phyloP scores from a whole-genome alignment of 2,329 filamentous ascomycete genomes.

The Pochonia chlamydosporia region DNA sequence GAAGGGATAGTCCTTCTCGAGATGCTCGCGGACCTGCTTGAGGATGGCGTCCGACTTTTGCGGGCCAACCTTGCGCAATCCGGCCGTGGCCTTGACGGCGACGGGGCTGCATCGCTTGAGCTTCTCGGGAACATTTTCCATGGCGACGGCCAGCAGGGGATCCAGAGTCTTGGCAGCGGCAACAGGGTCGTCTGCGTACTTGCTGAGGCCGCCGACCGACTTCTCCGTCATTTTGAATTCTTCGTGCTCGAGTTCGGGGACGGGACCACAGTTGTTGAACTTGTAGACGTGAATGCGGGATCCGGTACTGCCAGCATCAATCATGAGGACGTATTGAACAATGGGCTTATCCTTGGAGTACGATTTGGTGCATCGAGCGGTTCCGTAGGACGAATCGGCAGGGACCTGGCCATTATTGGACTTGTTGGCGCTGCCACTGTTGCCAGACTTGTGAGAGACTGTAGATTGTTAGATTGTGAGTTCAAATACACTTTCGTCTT shows the following conservation, averaged over 20 bases:
- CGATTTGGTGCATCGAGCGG: slow-evolving; percentile 74
- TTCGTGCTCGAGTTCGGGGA: slow-evolving; percentile 91
- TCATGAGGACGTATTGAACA: slow-evolving; percentile 97
- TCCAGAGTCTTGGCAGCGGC: slow-evolving; percentile 88
- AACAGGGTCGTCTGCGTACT: slow-evolving; percentile 79
- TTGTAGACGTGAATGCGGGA: slow-evolving; percentile 98
- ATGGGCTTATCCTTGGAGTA: slow-evolving; percentile 85
- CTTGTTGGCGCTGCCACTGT: neutral
- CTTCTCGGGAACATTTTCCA: slow-evolving; percentile 78
- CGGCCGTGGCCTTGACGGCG: slow-evolving; percentile 97
- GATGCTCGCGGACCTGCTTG: slow-evolving; percentile 71
- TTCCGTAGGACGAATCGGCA: slow-evolving; percentile 57
- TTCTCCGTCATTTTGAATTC: slow-evolving; percentile 91
- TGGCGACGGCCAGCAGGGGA: slow-evolving; percentile 76
- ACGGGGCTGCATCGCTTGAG: slow-evolving; percentile 89
- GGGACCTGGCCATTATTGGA: slow-evolving; percentile 43
- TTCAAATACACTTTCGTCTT: no score
- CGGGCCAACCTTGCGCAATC: slow-evolving; percentile 77
- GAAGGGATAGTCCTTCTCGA: slow-evolving; percentile 91
- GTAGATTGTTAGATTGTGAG: neutral
- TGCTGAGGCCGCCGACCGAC: slow-evolving; percentile 76
- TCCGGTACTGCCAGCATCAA: slow-evolving; percentile 95
- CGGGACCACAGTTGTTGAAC: slow-evolving; percentile 96
- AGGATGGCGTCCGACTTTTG: slow-evolving; percentile 81
- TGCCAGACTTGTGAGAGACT: slow-evolving; percentile 4